Base-by-base conservation (phyloP, 2,329 filamentous ascomycete species). In the Xylaria sp. region DNA sequence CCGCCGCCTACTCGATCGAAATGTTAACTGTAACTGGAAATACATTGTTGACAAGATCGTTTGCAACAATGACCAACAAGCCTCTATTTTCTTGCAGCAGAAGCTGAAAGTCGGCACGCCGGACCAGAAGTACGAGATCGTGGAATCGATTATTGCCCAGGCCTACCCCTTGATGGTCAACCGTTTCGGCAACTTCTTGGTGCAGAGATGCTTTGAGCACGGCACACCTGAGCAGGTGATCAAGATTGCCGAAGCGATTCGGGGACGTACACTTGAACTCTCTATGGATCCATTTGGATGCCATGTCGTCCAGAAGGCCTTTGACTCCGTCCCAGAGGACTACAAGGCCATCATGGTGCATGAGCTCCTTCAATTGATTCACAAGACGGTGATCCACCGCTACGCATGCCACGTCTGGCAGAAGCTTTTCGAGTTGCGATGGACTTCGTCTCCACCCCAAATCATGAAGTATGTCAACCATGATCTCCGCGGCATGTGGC, bases 321-420 rank as follows among this genome's bases (percentile, higher is more conserved):
- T 99, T 69, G 95, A 99, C 72, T 95, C 90, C 50, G 94, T 99
- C 22, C 91, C 94, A 0, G 95, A 99, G 72, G 90, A 96, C 64
- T 96, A 97, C 81, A 99, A 99, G 76, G 91, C 92, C 11, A 88
- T 94, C 70, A 97, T 99, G 92, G 94, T 99, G n/a, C 91, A 96
- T 69, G 94, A 99, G 71, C 82, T 99, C 21, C 85, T 99, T 53
- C 91, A 92, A 57, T 88, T 92, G 50, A 99, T 99, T 61, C 94
- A 93, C 0, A 93, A 99, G 74, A 99, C 94, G 2, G 92, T 99
- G 61, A 94, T 99, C 69, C 95, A 99, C 75, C 90, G 95, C 63
- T 99, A 99, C 75, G 94, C 94, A 54, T 99, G 94, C 69, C 94
- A 99, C 72, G 94, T 99, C 59, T 99, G 94, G 94, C 94, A 99